Base-by-base conservation (phyloP, 2,329 filamentous ascomycete species). In the Aspergillus phoenicis region DNA sequence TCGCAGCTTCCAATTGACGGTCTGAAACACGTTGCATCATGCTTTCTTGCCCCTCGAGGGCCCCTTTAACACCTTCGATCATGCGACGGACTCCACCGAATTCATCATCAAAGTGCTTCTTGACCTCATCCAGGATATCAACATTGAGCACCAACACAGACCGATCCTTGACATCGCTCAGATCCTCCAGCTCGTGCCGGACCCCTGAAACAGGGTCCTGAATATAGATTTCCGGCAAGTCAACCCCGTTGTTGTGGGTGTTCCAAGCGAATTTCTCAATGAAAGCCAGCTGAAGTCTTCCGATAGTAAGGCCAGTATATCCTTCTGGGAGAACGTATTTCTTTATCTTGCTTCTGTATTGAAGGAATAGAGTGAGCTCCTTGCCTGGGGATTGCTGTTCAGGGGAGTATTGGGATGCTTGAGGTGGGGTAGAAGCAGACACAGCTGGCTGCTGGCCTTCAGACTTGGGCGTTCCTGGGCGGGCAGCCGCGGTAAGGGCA, bases 221-320 rank as follows among this genome's bases (percentile, higher is more conserved):
- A 15, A 99, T 95, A 75, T 99, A 97, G 15, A 99, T 98, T 70
- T 99, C 95, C 0, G 95, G 95, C 49, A 99, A 80, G 73, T 99
- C 95, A 13, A 88, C 87, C 7, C 95, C 95, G 70, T 97, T 96
- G 62, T 92, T 90, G 69, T 98, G 93, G 0, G 94, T 97, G 70
- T 97, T 98, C 93, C 96, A 99, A 0, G 94, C 95, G 73, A 99
- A 99, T 74, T 97, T 99, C 68, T 99, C 95, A 68, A 99, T 99
- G 70, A 99, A 99, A 0, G 95, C 94, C 28, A 99, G 84, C 75
- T 99, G 94, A 60, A 99, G 78, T 24, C 93, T 87, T 1, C 93
- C 93, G 61, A 97, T 89, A 2, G 91, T 94, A 10, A 99, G 83
- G 64, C 94, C 92, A 33, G 89, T 88, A 66, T 89, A 89, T 1